phyloP scores from a whole-genome alignment of 2,329 filamentous ascomycete genomes.

The Fusarium sp. region DNA sequence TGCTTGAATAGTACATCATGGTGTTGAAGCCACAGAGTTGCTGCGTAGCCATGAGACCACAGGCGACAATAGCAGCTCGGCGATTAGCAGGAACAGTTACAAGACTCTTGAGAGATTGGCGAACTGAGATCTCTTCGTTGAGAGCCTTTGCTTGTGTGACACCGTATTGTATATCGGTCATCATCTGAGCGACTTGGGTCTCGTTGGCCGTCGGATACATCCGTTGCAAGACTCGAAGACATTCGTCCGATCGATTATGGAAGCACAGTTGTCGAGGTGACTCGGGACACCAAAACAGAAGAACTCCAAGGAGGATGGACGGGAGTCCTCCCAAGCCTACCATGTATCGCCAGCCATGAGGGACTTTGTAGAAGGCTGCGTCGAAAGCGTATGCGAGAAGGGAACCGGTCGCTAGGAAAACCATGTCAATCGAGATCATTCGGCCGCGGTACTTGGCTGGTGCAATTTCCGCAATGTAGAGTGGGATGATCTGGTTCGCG shows the following conservation, averaged over 20 bases:
- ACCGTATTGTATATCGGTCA: not conserved
- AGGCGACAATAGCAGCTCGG: not conserved
- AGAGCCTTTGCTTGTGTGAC: not conserved
- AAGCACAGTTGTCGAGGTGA: constrained; percentile 58
- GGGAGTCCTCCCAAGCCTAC: constrained; percentile 59
- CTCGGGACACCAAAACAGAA: constrained; percentile 59
- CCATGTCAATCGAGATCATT: constrained; percentile 60
- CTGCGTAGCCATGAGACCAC: not conserved
- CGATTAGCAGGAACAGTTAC: not conserved
- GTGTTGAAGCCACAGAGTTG: constrained; percentile 64
- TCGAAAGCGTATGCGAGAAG: constrained; percentile 55
- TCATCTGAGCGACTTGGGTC: constrained; percentile 50
- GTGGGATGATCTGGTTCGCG: not conserved
- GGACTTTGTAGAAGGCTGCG: constrained; percentile 52
- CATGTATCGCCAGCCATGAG: constrained; percentile 60
- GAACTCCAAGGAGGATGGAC: constrained; percentile 53
- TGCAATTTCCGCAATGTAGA: constrained; percentile 61
- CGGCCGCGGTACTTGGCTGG: constrained; percentile 60
- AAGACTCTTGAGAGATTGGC: not conserved
- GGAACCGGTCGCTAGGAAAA: constrained; percentile 55
- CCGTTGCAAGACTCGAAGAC: constrained; percentile 49
- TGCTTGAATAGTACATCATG: constrained; percentile 60
- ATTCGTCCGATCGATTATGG: constrained; percentile 53
- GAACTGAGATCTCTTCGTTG: not conserved
- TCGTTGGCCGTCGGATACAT: constrained; percentile 55